Evolutionary conservation across 306 rosid genomes (phyloP), one percentile per base, ranked within the genome.

Genomic region (Prunus campanulata): DNA sequence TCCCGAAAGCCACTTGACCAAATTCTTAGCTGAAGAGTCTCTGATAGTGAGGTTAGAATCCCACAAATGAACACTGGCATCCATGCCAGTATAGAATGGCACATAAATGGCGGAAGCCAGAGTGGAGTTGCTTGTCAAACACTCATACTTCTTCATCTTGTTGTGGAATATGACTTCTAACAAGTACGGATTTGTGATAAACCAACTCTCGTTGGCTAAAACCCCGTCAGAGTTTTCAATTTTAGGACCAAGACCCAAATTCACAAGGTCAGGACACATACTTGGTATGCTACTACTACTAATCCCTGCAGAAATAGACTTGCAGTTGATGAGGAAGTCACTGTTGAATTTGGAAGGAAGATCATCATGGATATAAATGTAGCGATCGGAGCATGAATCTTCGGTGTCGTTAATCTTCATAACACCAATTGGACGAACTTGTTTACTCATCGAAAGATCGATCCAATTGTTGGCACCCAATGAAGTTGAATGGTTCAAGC

Each of bases 61-160:
- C 97, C 95, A 92, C 11, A 95, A 85, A 56, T 86, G 84, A 46
- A 83, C 90, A 52, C 97, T 92, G 9, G 79, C 80, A 48, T 95
- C 97, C 2, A 95, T 91, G 50, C 99, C 99, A 11, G 94, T 90
- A 52, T 95, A 95, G 44, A 83, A 92, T 1, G 99, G 97, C 11
- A 95, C 91, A 81, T 83, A 95, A 55, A 95, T 67, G 2, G 93
- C 97, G 1, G 96, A 88, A 14, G 99, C 97, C 1, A 81, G 2
- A 3, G 90, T 65, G 0, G 99, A 84, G 70, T 85, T 79, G 66
- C 80, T 84, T 25, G 99, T 92, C 86, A 92, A 86, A 77, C 99
- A 92, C 24, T 72, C 25, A 56, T 95, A 92, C 22, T 46, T 76
- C 35, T 19, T 92, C 92, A 95, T 90, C 77, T 79, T 89, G 82